phyloP scores from a whole-genome alignment of 129 eudicot species.

The Centrapalus pauciflorus region DNA sequence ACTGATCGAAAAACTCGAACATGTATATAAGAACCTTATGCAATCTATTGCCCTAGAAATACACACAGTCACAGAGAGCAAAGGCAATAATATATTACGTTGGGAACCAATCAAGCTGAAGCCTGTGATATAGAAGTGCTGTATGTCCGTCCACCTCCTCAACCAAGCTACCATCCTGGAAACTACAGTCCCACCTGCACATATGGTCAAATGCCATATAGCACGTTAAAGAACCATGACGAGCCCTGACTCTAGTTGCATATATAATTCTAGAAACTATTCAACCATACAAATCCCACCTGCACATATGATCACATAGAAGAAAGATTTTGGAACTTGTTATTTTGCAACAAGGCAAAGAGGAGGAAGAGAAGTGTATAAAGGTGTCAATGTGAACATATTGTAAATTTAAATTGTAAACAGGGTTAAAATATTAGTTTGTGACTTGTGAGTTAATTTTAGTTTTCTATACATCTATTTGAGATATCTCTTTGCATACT shows the following conservation, averaged over 20 bases:
- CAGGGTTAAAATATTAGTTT: no score
- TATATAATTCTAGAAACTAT: background rate
- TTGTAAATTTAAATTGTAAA: no score
- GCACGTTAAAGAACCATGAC: background rate
- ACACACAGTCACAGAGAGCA: background rate
- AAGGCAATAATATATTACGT: slow-evolving; percentile 46
- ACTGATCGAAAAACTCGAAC: background rate
- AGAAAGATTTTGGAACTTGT: no score
- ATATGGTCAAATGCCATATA: slow-evolving; percentile 10
- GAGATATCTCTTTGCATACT: no score
- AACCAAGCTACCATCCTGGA: slow-evolving; percentile 95
- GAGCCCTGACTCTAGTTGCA: background rate
- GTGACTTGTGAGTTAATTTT: no score
- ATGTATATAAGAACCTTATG: slow-evolving; percentile 5
- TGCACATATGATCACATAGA: no score
- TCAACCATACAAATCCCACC: no score
- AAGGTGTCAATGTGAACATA: no score
- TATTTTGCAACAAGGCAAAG: no score
- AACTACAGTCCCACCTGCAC: slow-evolving; percentile 95
- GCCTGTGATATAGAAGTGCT: slow-evolving; percentile 87
- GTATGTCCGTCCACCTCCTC: slow-evolving; percentile 99
- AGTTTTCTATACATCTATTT: no score
- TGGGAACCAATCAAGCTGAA: slow-evolving; percentile 96
- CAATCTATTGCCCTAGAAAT: slow-evolving; percentile 15
- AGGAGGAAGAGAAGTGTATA: no score